Percentiles rank a stretch among this genome's conserved stretches.
These are phyloP conservation scores for Adansonia digitata DNA, from an alignment of 345 rosid species.

Conservation along the genomic window DNA sequence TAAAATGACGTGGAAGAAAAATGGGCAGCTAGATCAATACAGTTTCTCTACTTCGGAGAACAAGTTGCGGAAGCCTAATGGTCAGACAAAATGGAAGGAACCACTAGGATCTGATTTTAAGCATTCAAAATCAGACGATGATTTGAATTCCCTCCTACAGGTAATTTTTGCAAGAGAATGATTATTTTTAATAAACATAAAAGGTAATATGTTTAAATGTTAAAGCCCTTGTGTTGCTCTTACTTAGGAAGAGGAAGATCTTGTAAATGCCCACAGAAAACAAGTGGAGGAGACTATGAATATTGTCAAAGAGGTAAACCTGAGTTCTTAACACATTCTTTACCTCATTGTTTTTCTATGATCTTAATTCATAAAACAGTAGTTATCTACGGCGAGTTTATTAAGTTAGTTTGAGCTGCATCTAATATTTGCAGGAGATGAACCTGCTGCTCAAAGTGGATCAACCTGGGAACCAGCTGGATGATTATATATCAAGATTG, in stretches of 20 bases:
- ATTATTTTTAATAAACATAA: not conserved
- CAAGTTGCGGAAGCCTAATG: constrained; percentile 46
- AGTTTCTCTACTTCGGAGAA: constrained; percentile 39
- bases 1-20: constrained; percentile 65
- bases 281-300: constrained; percentile 96
- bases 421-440: constrained; percentile 66
- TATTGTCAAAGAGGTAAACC: constrained; percentile 81
- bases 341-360: not conserved
- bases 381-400: too few species aligned
- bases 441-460: constrained; percentile 84
- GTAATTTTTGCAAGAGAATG: constrained; percentile 27
- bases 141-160: constrained; percentile 72
- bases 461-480: constrained; percentile 94
- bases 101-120: constrained; percentile 44
- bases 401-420: not conserved
- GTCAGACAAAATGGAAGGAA: constrained; percentile 51
- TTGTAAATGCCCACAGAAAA: constrained; percentile 88
- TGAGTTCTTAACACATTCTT: not conserved
- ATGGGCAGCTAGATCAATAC: constrained; percentile 50
- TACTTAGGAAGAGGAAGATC: constrained; percentile 92
- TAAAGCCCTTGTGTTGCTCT: constrained; percentile 6
- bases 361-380: not conserved
- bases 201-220: not conserved
- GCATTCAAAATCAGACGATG: constrained; percentile 61
- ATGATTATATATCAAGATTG: constrained; percentile 65